phyloP scores from a whole-genome alignment of 352 stramenopile genomes.

The Phytophthora quininea region DNA sequence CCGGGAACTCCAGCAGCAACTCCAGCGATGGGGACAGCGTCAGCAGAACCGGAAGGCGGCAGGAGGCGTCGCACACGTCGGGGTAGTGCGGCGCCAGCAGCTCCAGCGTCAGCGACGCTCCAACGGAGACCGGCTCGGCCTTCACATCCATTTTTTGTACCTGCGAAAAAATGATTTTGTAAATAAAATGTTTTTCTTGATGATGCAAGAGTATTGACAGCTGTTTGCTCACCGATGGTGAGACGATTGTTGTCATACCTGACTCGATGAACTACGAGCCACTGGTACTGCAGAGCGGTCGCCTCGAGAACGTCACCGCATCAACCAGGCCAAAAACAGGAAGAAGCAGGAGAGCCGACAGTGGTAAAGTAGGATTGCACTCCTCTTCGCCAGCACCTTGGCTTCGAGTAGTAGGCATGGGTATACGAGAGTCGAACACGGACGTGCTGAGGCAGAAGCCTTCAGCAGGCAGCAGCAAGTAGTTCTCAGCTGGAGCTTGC shows the following conservation, averaged over 20 bases:
- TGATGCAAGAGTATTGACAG: too few relatives aligned
- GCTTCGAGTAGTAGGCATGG: too few relatives aligned
- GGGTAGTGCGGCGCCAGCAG: constrained; percentile 33
- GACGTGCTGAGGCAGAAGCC: too few relatives aligned
- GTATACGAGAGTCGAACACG: too few relatives aligned
- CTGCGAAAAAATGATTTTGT: neutral
- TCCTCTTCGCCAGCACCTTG: too few relatives aligned
- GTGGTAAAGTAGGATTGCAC: too few relatives aligned
- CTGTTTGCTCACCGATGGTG: too few relatives aligned
- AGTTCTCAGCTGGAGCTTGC: too few relatives aligned
- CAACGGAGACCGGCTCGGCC: constrained; percentile 5
- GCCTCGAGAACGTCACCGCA: neutral
- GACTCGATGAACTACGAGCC: too few relatives aligned
- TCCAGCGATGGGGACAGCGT: constrained; percentile 29
- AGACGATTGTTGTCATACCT: too few relatives aligned
- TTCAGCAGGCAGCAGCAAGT: too few relatives aligned
- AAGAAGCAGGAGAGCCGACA: neutral
- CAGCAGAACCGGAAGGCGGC: constrained; percentile 22
- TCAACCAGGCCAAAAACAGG: neutral
- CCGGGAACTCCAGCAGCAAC: constrained; percentile 38
- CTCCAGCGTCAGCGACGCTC: constrained; percentile 25
- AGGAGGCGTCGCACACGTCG: constrained; percentile 7
- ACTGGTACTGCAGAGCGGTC: neutral
- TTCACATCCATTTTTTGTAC: constrained; percentile 8
- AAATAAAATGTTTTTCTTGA: too few relatives aligned